Conservation (phyloP, 73 alveolate species). For the Halteria grandinella region DNA sequence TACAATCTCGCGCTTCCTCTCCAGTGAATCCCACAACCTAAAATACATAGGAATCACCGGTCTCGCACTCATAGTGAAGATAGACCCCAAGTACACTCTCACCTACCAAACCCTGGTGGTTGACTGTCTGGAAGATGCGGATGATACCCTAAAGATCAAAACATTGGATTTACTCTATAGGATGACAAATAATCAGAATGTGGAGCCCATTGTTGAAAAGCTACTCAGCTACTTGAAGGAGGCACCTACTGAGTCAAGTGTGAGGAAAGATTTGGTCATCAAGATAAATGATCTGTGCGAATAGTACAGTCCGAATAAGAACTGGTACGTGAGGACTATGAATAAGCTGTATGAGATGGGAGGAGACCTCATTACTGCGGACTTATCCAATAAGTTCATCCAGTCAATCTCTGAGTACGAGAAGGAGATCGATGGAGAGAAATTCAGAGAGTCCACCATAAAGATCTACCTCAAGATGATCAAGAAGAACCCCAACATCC, state of each 20-base stretch:
- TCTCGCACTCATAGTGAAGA: slow-evolving; percentile 88
- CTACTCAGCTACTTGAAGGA: slow-evolving; percentile 85
- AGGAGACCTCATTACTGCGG: slow-evolving; percentile 89
- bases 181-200: slow-evolving; percentile 97
- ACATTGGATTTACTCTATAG: slow-evolving; percentile 95
- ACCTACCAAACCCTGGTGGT: slow-evolving; percentile 96
- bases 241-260: slow-evolving; percentile 84
- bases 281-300: slow-evolving; percentile 89
- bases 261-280: slow-evolving; percentile 84
- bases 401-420: slow-evolving; percentile 88
- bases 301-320: slow-evolving; percentile 87
- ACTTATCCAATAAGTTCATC: slow-evolving; percentile 80
- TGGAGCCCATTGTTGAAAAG: slow-evolving; percentile 94
- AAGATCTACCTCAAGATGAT: slow-evolving; percentile 87
- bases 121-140: slow-evolving; percentile 98
- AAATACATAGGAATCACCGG: slow-evolving; percentile 97
- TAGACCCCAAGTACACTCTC: slow-evolving; percentile 93
- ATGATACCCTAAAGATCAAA: slow-evolving; percentile 96
- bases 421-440: slow-evolving; percentile 83
- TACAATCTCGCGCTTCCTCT: slow-evolving; percentile 90
- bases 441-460: slow-evolving; percentile 81
- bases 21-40: slow-evolving; percentile 89
- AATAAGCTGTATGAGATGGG: slow-evolving; percentile 89
- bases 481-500: slow-evolving; percentile 79
- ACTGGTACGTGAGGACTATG: slow-evolving; percentile 93